Evolutionary conservation across 257 asterid species (phyloP), one percentile per base, ranked within the genome.

Genomic region (Forsythia suspensa): DNA sequence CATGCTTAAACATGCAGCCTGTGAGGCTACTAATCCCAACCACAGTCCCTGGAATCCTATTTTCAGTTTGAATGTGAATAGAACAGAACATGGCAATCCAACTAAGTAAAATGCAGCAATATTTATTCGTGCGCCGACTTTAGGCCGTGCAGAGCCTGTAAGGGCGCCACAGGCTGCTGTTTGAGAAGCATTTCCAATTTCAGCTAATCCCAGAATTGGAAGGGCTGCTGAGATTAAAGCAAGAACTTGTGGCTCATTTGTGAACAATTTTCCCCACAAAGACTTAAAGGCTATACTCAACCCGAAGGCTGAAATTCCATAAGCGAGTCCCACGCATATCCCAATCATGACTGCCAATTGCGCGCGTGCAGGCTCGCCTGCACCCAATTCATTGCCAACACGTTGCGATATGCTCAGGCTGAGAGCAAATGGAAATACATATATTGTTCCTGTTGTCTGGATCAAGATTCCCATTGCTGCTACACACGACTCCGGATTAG

Each of bases 381-480:
- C 92, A 4, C 97, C 97, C 13, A 93, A 85, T 80, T 87, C 94
- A 66, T 89, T 87, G 0, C 97, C 97, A 11, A 93, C 97, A 0
- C 97, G 91, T 48, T 91, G 96, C 0, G 95, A 82, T 11, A 93
- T 87, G 75, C 95, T 86, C 77, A 91, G 79, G 71, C 95, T 82
- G 2, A 93, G 4, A 0, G 97, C 77, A 74, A 90, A 91, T 0
- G 97, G 97, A 52, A 93, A 76, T 0, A 93, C 95, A 76, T 93
- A 93, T 0, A 90, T 78, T 0, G 83, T 84, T 0, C 97, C 94
- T 0, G 97, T 90, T 0, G 94, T 89, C 66, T 93, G 97, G 6
- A 93, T 90, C 15, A 93, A 73, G 69, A 93, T 82, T 8, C 97
- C 97, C 96, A 92, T 87, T 0, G 97, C 95, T 2, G 97, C 97